Base-by-base conservation (phyloP, 1,139 yeast species). In the Hansenula lynferdii region DNA sequence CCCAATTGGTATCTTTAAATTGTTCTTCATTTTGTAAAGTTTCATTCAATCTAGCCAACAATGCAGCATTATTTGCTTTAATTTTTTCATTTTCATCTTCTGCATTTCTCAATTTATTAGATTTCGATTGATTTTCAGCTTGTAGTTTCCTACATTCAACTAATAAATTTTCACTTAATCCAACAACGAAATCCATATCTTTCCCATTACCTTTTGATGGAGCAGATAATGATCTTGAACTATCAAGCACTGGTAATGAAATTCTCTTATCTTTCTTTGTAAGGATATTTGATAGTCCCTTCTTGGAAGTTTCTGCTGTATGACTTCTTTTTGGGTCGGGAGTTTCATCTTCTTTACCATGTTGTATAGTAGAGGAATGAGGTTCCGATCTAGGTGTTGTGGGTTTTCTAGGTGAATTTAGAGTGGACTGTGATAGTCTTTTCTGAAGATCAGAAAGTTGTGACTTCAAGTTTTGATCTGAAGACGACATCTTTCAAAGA, bases 181-280 rank as follows among this genome's bases (percentile, higher is more conserved):
- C 94, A 39, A 89, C 84, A 6, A 85, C 86, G 58, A 87, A 87
- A 50, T 81, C 78, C 65, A 85, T 77, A 48, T 86, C 92, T 50
- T 79, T 76, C 21, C 60, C 57, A 18, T 46, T 34, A 42, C 50
- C 45, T 49, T 56, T 43, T 42, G 47, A 16, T 40, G 43, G 28
- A 34, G 48, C 19, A 31, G 53, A 35, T 40, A 60, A 42, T 22
- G 58, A 43, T 47, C 53, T 39, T 16, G 34, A 37, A 39, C 39
- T 37, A 44, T 61, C 48, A 42, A 58, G 41, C 33, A 51, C 49
- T 33, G 65, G 64, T 28, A 60, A 40, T 2, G 61, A 56, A 3
- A 53, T 49, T 38, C 56, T 43, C 42, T 55, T 50, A 36, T 60
- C 60, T 43, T 58, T 48, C 37, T 59, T 53, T 6, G 48, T 47